Conservation (phyloP, 164 flowering plant species). For the Nymphaea thermarum region DNA sequence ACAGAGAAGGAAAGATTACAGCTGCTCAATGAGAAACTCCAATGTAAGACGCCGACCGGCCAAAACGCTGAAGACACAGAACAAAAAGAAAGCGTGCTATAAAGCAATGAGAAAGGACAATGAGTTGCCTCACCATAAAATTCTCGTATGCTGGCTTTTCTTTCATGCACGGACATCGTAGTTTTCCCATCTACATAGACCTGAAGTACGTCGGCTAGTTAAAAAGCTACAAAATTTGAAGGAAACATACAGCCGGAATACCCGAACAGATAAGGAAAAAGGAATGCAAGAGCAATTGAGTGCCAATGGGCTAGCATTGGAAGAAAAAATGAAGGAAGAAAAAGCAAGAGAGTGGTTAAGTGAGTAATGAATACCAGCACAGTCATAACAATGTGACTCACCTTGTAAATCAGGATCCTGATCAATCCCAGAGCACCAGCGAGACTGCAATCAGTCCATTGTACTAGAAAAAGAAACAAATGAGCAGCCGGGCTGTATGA, state of each 20-base stretch:
- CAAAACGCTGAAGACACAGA: neutral
- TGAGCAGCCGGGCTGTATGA: conserved; percentile 87
- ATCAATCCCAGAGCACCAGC: conserved; percentile 92
- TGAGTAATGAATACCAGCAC: too few species aligned
- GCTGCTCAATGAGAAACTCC: conserved; percentile 22
- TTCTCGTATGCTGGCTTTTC: conserved; percentile 75
- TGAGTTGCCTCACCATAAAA: conserved; percentile 53
- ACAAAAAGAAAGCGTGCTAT: neutral
- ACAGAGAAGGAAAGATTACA: conserved; percentile 74
- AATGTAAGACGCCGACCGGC: neutral
- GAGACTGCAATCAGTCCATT: conserved; percentile 83
- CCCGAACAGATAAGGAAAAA: neutral
- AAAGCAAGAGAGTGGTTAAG: neutral
- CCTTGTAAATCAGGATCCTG: conserved; percentile 80
- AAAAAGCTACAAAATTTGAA: neutral
- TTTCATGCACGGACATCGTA: conserved; percentile 70
- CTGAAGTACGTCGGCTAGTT: conserved; percentile 17
- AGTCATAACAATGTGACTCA: conserved; percentile 5
- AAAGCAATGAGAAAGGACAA: too few species aligned
- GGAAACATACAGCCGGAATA: neutral
- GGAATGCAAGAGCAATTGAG: neutral
- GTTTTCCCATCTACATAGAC: conserved; percentile 79
- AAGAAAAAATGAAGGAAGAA: neutral
- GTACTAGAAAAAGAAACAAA: conserved; percentile 73
- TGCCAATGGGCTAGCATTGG: too few species aligned